Base-by-base conservation (phyloP, 345 rosid genomes). In the Salix exigua region DNA sequence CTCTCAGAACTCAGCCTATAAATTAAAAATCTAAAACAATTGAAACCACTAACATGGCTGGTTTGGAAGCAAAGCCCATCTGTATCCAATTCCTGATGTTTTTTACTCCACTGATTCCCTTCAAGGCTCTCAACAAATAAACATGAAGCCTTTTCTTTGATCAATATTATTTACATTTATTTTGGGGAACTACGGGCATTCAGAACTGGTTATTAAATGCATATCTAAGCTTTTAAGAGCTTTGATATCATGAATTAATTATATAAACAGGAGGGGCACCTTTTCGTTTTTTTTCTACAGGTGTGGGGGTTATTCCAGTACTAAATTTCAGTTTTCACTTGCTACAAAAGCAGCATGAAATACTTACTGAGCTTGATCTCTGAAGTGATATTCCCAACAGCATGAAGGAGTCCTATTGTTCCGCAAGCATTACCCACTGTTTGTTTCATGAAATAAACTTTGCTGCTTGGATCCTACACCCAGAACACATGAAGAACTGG, bases 361-460 rank as follows among this genome's bases (percentile, higher is more conserved):
- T 40, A 82, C 94, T 89, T 81, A 93, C 97, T 26, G 28, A 93
- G 91, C 58, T 90, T 91, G 88, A 93, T 76, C 70, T 88, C 81
- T 13, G 99, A 91, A 71, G 88, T 86, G 67, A 92, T 69, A 83
- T 96, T 96, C 76, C 98, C 99, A 76, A 96, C 81, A 71, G 96
- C 91, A 79, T 96, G 99, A 84, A 96, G 97, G 84, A 93, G 94
- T 8, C 96, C 99, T 75, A 93, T 84, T 46, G 99, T 96, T 85
- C 99, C 98, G 84, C 99, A 96, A 74, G 98, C 98, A 86, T 96
- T 96, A 73, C 96, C 98, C 53, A 93, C 98, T 70, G 98, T 96
- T 89, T 93, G 99, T 78, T 85, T 91, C 97, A 93, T 89, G 88
- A 91, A 96, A 82, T 91, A 96, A 77, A 92, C 98, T 78, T 89